phyloP scores from a whole-genome alignment of 2,329 filamentous ascomycete genomes.

The Zymoseptoria crescenta region DNA sequence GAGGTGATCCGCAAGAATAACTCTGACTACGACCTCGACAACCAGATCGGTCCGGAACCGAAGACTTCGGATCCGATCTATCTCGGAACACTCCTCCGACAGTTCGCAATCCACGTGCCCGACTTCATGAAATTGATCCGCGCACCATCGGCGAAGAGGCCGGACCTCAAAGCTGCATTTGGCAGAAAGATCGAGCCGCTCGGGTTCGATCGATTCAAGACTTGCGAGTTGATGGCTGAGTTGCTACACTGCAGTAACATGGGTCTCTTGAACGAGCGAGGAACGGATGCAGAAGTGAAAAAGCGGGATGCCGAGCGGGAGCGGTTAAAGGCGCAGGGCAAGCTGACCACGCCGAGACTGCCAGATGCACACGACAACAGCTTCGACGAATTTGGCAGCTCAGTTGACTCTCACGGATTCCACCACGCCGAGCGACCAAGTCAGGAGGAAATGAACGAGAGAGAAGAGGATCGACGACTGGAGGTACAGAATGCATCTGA shows the following conservation, averaged over 20 bases:
- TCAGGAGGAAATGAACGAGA: constrained; percentile 36
- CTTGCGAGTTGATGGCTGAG: constrained; percentile 97
- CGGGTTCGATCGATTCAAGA: constrained; percentile 97
- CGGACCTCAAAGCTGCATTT: constrained; percentile 77
- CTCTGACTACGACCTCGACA: constrained; percentile 94
- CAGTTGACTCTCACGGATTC: constrained; percentile 46
- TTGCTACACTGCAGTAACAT: constrained; percentile 97
- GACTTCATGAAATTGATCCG: constrained; percentile 89
- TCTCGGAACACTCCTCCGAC: constrained; percentile 75
- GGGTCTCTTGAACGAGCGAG: constrained; percentile 85
- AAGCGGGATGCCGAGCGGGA: constrained; percentile 75
- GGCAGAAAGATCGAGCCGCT: constrained; percentile 85
- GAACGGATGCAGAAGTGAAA: constrained; percentile 78
- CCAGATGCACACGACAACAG: constrained; percentile 39
- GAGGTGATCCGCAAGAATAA: constrained; percentile 99
- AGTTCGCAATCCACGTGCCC: constrained; percentile 85
- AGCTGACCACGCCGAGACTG: constrained; percentile 50
- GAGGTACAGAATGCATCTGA: constrained; percentile 77
- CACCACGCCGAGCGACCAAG: constrained; percentile 43
- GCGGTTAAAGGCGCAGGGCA: constrained; percentile 67
- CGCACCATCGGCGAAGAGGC: constrained; percentile 64
- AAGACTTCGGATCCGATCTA: constrained; percentile 93
- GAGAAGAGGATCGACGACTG: constrained; percentile 60
- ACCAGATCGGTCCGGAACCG: constrained; percentile 69
- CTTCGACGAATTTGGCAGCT: constrained; percentile 42